Evolutionary conservation across 495 filamentous ascomycete species (phyloP).

Genomic region (Xylaria telfairii): DNA sequence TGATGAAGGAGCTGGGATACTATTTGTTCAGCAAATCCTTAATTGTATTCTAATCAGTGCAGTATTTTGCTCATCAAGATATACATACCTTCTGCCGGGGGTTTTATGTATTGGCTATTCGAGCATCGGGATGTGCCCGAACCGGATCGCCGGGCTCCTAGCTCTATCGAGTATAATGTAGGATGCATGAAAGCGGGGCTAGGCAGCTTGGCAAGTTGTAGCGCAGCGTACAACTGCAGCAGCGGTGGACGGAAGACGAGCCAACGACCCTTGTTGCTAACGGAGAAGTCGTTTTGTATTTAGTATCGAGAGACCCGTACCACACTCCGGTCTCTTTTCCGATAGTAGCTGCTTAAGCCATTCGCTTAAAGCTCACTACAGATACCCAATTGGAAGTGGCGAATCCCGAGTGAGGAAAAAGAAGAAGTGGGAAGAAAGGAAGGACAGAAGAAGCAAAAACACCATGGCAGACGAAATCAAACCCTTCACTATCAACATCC

Average conservation of each 20-base stretch:
- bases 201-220: conserved; percentile 8
- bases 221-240: neutral
- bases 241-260: neutral
- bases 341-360: neutral
- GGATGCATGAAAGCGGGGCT: neutral
- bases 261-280: neutral
- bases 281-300: neutral
- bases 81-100: neutral
- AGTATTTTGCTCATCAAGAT: neutral
- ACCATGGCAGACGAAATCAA: conserved; percentile 28
- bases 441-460: neutral
- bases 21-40: neutral
- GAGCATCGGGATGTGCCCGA: neutral
- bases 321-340: conserved; percentile 1
- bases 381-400: neutral
- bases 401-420: neutral
- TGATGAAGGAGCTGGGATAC: neutral
- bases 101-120: neutral
- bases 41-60: neutral
- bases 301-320: neutral
- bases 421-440: neutral
- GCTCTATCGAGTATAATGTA: neutral
- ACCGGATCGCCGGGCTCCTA: conserved; percentile 2
- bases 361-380: neutral
- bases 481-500: conserved; percentile 34